Conservation (phyloP, 345 rosid species). For the Rhodamnia argentea region DNA sequence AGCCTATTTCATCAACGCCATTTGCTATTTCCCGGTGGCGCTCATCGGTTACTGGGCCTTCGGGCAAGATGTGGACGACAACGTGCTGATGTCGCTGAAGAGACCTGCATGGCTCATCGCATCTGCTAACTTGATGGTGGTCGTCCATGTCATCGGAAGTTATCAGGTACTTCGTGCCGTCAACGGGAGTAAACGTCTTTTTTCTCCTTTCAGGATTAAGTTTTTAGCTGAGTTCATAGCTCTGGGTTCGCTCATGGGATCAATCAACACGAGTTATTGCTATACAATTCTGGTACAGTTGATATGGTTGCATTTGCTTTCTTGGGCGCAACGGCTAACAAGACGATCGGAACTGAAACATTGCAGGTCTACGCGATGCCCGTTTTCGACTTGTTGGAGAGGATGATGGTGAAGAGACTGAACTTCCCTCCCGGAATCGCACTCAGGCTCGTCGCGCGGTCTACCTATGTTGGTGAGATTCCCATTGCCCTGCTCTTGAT, state of each 20-base stretch:
- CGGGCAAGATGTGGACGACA: slow-evolving; percentile 75
- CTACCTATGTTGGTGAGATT: slow-evolving; percentile 75
- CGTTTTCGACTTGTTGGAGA: slow-evolving; percentile 69
- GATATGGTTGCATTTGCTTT: background rate
- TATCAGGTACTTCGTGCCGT: slow-evolving; percentile 40
- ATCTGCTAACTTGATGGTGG: slow-evolving; percentile 89
- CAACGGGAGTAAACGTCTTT: background rate
- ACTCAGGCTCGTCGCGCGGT: slow-evolving; percentile 57
- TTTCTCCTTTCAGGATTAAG: background rate
- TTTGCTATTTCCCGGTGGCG: slow-evolving; percentile 96
- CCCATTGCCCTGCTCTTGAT: background rate
- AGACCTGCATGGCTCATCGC: slow-evolving; percentile 87
- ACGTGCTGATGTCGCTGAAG: slow-evolving; percentile 52
- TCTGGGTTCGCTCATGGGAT: background rate
- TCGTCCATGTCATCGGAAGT: slow-evolving; percentile 89
- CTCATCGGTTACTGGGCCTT: slow-evolving; percentile 76
- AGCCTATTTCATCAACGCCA: slow-evolving; percentile 72
- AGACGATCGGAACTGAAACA: background rate
- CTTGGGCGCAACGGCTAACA: background rate
- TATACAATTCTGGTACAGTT: background rate
- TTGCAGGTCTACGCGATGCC: slow-evolving; percentile 89
- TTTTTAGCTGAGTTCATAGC: background rate
- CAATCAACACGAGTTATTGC: background rate
- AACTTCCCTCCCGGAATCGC: slow-evolving; percentile 46
- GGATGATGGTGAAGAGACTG: slow-evolving; percentile 35